Evolutionary conservation across 306 rosid genomes (phyloP).

Genomic region (Citrullus colocynthis): DNA sequence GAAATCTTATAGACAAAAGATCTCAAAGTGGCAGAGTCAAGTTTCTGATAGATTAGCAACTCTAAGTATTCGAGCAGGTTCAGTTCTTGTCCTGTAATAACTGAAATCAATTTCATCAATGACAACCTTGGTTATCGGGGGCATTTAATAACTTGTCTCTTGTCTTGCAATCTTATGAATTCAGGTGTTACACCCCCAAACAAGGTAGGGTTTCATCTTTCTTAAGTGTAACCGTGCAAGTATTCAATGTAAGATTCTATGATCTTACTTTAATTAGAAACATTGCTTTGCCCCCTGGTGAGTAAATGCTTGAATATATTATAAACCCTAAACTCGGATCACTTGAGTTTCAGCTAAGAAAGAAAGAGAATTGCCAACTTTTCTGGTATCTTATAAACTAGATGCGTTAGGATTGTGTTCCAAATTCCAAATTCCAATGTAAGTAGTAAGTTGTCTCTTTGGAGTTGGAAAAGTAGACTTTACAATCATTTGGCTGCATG

Average conservation of each 20-base stretch:
- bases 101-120: neutral
- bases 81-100: slow-evolving; percentile 5
- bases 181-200: slow-evolving; percentile 51
- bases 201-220: slow-evolving; percentile 47
- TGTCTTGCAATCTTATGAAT: slow-evolving; percentile 13
- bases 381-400: neutral
- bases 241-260: neutral
- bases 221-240: slow-evolving; percentile 5
- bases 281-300: neutral
- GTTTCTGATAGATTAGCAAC: slow-evolving; percentile 75
- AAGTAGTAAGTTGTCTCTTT: neutral
- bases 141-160: slow-evolving; percentile 14
- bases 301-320: neutral
- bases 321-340: neutral
- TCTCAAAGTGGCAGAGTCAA: slow-evolving; percentile 87
- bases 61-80: slow-evolving; percentile 69
- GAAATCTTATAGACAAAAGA: slow-evolving; percentile 63
- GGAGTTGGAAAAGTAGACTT: neutral
- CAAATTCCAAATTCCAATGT: neutral
- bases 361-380: neutral
- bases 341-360: neutral
- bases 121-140: neutral
- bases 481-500: neutral
- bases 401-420: neutral
- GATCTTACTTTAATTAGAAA: neutral